These are phyloP conservation scores for Coniochaeta sp. DNA, from an alignment of 2,329 filamentous ascomycete species.

Conservation along the genomic window DNA sequence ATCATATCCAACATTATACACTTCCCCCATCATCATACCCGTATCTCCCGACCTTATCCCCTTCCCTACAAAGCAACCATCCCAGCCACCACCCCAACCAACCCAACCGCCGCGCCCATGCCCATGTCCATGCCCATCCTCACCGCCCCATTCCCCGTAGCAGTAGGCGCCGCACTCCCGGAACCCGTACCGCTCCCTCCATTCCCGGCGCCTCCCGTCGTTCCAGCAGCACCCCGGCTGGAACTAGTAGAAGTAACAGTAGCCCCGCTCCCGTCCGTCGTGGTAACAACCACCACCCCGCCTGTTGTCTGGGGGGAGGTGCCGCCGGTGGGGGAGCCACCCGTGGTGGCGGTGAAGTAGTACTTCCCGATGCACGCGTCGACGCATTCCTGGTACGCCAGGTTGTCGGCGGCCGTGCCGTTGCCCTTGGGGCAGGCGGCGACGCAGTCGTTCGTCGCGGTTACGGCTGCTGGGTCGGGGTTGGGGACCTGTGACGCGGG, in stretches of 20 bases:
- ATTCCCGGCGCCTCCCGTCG: background rate
- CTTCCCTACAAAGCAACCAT: background rate
- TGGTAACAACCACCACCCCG: conserved; percentile 7
- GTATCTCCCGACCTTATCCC: too few species aligned
- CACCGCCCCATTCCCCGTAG: too few species aligned
- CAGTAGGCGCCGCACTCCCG: background rate
- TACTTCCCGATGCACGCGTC: conserved; percentile 38
- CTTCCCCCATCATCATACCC: too few species aligned
- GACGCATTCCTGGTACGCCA: conserved; percentile 41
- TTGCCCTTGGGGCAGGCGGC: conserved; percentile 56
- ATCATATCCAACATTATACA: too few species aligned
- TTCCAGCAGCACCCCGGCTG: background rate
- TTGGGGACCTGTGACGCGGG: conserved; percentile 38
- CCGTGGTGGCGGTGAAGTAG: conserved; percentile 34
- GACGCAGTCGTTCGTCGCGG: conserved; percentile 54
- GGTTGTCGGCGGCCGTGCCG: conserved; percentile 49
- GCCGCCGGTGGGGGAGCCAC: conserved; percentile 12
- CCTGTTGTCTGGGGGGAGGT: conserved; percentile 3
- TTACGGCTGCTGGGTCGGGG: conserved; percentile 40
- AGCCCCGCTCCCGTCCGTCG: background rate
- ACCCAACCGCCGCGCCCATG: background rate
- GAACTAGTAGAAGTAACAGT: background rate
- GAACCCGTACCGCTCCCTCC: background rate
- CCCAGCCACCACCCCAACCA: background rate
- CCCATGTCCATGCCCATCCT: too few species aligned